These are phyloP conservation scores for Cryptococcus sp. DNA, from an alignment of 1,284 basidiomycete genomes.

Conservation along the genomic window DNA sequence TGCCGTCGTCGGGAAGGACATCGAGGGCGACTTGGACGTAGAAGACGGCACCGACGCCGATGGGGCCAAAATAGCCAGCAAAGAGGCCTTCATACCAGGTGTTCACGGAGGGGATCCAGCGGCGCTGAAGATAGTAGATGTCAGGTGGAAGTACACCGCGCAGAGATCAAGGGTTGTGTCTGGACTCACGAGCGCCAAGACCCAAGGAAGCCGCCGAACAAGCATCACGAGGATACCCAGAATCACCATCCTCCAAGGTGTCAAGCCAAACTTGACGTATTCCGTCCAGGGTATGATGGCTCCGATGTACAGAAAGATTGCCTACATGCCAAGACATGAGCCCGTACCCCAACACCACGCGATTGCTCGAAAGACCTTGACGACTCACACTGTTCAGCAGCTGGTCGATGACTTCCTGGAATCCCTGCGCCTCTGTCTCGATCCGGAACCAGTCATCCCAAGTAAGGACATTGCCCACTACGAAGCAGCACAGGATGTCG, in stretches of 20 bases:
- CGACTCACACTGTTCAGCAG: slow-evolving; percentile 51
- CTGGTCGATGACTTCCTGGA: slow-evolving; percentile 58
- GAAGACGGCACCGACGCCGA: slow-evolving; percentile 39
- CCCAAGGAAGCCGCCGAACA: slow-evolving; percentile 72
- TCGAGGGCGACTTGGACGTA: slow-evolving; percentile 54
- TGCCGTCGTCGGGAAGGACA: slow-evolving; percentile 50
- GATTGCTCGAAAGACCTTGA: too few relatives aligned
- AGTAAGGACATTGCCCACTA: slow-evolving; percentile 45
- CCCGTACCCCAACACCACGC: too few relatives aligned
- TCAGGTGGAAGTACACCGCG: neutral
- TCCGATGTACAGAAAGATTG: slow-evolving; percentile 76
- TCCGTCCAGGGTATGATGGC: slow-evolving; percentile 77
- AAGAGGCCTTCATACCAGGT: slow-evolving; percentile 45
- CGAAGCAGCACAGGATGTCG: slow-evolving; percentile 64
- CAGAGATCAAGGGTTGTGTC: neutral
- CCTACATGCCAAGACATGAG: too few relatives aligned
- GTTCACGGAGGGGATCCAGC: slow-evolving; percentile 41
- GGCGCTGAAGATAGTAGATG: slow-evolving; percentile 24
- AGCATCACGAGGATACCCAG: slow-evolving; percentile 73
- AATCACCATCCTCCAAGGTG: slow-evolving; percentile 76
- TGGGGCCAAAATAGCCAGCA: slow-evolving; percentile 50
- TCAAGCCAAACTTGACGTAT: slow-evolving; percentile 54
- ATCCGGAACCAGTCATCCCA: slow-evolving; percentile 54
- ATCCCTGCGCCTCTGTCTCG: slow-evolving; percentile 54
- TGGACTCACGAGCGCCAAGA: slow-evolving; percentile 59